Evolutionary conservation across 2,329 filamentous ascomycete genomes (phyloP), one percentile per base, ranked within the genome.

Genomic region (Fusarium sp.): DNA sequence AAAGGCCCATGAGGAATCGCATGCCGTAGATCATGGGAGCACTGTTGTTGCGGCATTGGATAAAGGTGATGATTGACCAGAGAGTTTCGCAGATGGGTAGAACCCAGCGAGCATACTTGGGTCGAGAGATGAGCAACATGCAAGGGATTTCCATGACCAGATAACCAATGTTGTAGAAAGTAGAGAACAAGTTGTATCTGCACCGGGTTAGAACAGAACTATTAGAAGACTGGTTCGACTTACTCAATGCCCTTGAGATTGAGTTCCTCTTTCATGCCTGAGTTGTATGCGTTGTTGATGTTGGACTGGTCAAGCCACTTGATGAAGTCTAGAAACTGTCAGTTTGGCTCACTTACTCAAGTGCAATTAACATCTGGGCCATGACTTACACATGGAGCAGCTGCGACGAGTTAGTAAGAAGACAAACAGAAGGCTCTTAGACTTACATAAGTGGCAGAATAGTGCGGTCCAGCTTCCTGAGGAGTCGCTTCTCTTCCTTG

Each of bases 231-330:
- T 2, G n/a, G 4, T 4, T 5, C 4, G 11, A 36, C 68, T 46
- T 52, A 74, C 68, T 81, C 72, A 34, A 79, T 78, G 6, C 77
- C 78, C 4, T 77, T 60, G 43, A 81, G 72, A 2, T 72, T 53
- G 1, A 79, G 68, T 14, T 79, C 77, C 28, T 78, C 75, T n/a
- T 80, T 78, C 79, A 82, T 81, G 1, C 80, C 80, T 1, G 76
- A 78, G 17, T 79, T 77, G 45, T 81, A 82, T 9, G 80, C 81
- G 58, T 78, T 79, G 59, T 73, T 77, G 63, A 77, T 72, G 50
- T 77, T 78, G 48, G 65, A 63, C 52, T 64, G 57, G 34, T 80
- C 78, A 5, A 81, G 77, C 58, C 76, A 79, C 40, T 80, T 80
- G 52, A 78, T 73, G 38, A 72, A 71, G 51, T 62, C 68, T 71